Evolutionary conservation across 2,329 filamentous ascomycete species (phyloP).

Genomic region (Dactylella cylindrospora): DNA sequence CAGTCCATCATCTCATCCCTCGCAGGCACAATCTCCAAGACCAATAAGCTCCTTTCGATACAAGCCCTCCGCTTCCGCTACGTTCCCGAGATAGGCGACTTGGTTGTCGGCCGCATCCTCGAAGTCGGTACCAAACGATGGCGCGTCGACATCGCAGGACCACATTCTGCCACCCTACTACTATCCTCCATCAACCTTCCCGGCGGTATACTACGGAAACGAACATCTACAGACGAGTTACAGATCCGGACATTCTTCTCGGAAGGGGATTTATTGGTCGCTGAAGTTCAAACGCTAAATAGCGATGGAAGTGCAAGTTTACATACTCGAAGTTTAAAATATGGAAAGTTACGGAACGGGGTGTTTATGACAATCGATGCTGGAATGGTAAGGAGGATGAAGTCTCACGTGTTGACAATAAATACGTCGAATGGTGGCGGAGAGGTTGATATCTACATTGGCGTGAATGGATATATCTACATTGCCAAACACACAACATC

Average conservation of each 20-base stretch:
- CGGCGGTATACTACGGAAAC: slow-evolving; percentile 83
- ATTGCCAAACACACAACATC: slow-evolving; percentile 72
- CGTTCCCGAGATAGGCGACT: slow-evolving; percentile 90
- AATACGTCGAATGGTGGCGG: slow-evolving; percentile 63
- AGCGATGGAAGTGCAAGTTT: slow-evolving; percentile 81
- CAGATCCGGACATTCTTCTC: slow-evolving; percentile 97
- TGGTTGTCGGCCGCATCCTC: slow-evolving; percentile 89
- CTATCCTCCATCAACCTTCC: slow-evolving; percentile 91
- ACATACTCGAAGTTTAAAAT: slow-evolving; percentile 87
- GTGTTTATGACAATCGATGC: slow-evolving; percentile 79
- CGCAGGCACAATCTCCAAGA: slow-evolving; percentile 84
- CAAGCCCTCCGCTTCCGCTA: slow-evolving; percentile 88
- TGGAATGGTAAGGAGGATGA: slow-evolving; percentile 78
- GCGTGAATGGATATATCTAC: slow-evolving; percentile 97
- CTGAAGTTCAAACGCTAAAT: slow-evolving; percentile 89
- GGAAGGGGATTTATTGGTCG: slow-evolving; percentile 89
- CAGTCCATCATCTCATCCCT: slow-evolving; percentile 78
- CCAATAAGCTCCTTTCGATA: slow-evolving; percentile 94
- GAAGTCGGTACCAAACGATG: slow-evolving; percentile 92
- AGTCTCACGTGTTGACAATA: slow-evolving; percentile 85
- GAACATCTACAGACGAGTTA: slow-evolving; percentile 93
- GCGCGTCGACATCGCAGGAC: slow-evolving; percentile 90
- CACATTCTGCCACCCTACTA: slow-evolving; percentile 79
- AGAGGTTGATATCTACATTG: slow-evolving; percentile 80
- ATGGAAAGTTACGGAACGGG: slow-evolving; percentile 93